Base-by-base conservation (phyloP, 768 basidiomycete species). In the Filobasidium wieringae region DNA sequence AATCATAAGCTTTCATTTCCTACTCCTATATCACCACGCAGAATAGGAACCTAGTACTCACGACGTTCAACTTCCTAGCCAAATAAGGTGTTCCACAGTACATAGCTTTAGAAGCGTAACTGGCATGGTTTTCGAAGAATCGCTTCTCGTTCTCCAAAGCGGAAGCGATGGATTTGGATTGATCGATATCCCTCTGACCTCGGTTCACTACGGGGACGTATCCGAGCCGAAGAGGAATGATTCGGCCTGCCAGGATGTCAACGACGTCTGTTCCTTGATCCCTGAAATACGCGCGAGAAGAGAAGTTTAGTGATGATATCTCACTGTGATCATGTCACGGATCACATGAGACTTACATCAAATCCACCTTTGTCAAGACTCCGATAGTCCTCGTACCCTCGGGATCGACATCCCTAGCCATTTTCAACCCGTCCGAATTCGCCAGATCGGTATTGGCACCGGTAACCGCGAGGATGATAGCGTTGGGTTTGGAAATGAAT, bases 131-230 rank as follows among this genome's bases (percentile, higher is more conserved):
- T 75, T 97, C 93, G 71, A 99, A 99, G 81, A 86, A 99, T 55
- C 84, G 80, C 57, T 85, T 82, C 73, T 99, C 95, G 65, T 81
- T 79, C 34, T 97, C 93, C 34, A 99, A 79, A 9, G 95, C 95
- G 53, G 79, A 78, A 51, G 77, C 76, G 72, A 99, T 99, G 17
- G 87, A 75, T 74, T 93, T 95, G 64, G 82, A 82, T 12, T 79
- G 76, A 63, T 99, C 95, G 64, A 99, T 99, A 74, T 99, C 95
- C 49, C 91, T 84, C 72, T 97, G 95, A 34, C 93, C 92, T 72
- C 95, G 84, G 74, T 99, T 99, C 68, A 99, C 95, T 8, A 99
- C 95, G 9, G 95, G 95, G 2, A 97, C 95, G 70, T 97, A 99
- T 52, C 95, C 95, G 39, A 99, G 77, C 58, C 95, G 85, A 34